Base-by-base conservation (phyloP, 78 protist species). In the Neovahlkampfia damariscottae region DNA sequence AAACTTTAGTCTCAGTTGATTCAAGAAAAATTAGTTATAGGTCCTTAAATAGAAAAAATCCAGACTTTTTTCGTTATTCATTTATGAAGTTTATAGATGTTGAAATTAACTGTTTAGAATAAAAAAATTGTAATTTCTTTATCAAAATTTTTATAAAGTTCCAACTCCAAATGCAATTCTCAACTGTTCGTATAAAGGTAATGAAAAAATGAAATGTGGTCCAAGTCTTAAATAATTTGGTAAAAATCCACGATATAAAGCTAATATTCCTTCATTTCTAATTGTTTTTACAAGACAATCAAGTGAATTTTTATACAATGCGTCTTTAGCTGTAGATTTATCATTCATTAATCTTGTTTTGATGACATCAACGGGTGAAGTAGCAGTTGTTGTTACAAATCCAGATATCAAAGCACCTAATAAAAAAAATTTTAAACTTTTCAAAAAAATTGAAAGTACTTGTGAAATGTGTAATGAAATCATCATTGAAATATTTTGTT, bases 151-250 rank as follows among this genome's bases (percentile, higher is more conserved):
- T 50, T 69, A 69, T n/a, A 69, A 10, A 30, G 72, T 19, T 19
- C 68, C 10, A n/a, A 69, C 19, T 30, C 72, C 72, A 19, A 69
- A 69, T n/a, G 19, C 68, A 31, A 19, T 19, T 28, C 82, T 28
- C 34, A 83, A 38, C 37, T 72, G 83, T 68, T 83, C 87, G 27
- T 71, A 1, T 9, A 78, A 10, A 10, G 72, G 0, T 69, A 83
- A 67, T 32, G 87, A 38, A 41, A 77, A 32, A 72, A 83, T 70
- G 31, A 81, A 72, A 39, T 83, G 87, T 0, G 87, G 84, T 5
- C 83, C 87, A 6, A 83, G 70, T 30, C 87, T 74, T n/a, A 19
- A 7, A 8, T 0, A 78, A 38, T 10, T 5, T 3, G 87, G 40
- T 29, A 39, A 2, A 37, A 29, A 77, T 7, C 83, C 87, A 66